Percentiles rank a stretch among this genome's conserved stretches.
phyloP scores from a whole-genome alignment of 208 protist species.

The Polymyxa betae region DNA sequence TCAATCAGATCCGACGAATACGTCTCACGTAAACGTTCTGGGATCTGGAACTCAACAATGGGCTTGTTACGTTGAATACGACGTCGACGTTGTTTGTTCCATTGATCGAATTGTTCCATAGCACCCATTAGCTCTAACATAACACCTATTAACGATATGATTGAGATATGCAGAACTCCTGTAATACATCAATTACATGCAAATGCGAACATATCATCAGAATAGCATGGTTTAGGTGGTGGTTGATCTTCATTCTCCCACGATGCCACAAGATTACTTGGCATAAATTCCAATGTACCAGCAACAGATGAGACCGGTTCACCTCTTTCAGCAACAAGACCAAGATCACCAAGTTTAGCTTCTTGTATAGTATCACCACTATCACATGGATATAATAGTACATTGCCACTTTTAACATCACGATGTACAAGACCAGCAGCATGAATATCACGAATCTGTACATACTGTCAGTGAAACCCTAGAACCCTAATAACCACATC shows the following conservation, averaged over 20 bases:
- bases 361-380: not conserved
- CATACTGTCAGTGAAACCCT: not conserved
- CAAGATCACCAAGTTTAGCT: not conserved
- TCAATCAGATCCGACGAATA: not conserved
- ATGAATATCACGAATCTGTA: conserved; percentile 19
- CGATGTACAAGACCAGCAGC: not conserved
- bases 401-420: conserved; percentile 42
- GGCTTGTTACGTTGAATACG: not conserved
- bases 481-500: not conserved
- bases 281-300: conserved; percentile 6
- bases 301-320: not conserved
- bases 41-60: not conserved
- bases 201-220: conserved; percentile 47
- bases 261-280: not conserved
- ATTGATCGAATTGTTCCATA: not conserved
- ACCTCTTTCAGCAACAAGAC: not conserved
- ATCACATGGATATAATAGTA: not conserved
- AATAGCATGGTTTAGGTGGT: not conserved
- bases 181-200: too few relatives aligned
- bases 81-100: not conserved
- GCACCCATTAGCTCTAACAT: conserved; percentile 23
- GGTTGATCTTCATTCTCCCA: not conserved
- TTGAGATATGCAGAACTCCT: too few relatives aligned
- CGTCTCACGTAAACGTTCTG: not conserved
- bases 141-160: too few relatives aligned